Conservation (phyloP, 371 early-diverging fungal species). For the Mortierella sp. region DNA sequence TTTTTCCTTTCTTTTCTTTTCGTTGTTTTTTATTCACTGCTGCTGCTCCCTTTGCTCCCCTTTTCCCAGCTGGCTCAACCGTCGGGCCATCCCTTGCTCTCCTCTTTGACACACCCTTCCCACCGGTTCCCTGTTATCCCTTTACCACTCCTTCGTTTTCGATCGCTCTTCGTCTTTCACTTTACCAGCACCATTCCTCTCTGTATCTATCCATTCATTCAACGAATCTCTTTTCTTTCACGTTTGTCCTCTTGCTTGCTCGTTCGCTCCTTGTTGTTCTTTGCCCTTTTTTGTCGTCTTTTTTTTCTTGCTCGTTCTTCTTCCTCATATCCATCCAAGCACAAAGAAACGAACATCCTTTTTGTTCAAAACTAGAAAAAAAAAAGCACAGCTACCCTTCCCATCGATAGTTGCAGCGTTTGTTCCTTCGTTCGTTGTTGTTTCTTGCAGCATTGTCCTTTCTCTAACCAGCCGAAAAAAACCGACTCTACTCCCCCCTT, state of each 20-base stretch:
- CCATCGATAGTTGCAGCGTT: not conserved
- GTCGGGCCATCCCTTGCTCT: not conserved
- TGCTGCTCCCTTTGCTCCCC: not conserved
- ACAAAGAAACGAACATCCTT: slow-evolving; percentile 7
- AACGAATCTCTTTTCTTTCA: not conserved
- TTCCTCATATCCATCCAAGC: not conserved
- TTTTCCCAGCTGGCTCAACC: slow-evolving; percentile 5
- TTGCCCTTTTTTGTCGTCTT: not conserved
- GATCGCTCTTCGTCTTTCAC: too few relatives aligned
- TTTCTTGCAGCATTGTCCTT: not conserved
- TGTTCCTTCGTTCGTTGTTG: not conserved
- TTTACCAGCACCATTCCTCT: not conserved
- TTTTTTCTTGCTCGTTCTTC: not conserved
- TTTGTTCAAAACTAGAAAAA: not conserved
- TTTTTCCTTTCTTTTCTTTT: not conserved
- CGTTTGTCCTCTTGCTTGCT: not conserved
- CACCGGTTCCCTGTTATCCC: not conserved
- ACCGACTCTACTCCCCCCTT: not conserved
- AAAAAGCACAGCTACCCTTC: not conserved
- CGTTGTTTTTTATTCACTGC: not conserved
- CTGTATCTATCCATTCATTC: too few relatives aligned
- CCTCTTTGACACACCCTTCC: slow-evolving; percentile 8
- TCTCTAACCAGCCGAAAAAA: slow-evolving; percentile 10
- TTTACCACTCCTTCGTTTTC: slow-evolving; percentile 6
- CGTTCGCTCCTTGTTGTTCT: not conserved